Percentiles rank a stretch among this genome's conserved stretches.
Conservation (phyloP, 176 grass and related monocot species). For the Phragmites australis region DNA sequence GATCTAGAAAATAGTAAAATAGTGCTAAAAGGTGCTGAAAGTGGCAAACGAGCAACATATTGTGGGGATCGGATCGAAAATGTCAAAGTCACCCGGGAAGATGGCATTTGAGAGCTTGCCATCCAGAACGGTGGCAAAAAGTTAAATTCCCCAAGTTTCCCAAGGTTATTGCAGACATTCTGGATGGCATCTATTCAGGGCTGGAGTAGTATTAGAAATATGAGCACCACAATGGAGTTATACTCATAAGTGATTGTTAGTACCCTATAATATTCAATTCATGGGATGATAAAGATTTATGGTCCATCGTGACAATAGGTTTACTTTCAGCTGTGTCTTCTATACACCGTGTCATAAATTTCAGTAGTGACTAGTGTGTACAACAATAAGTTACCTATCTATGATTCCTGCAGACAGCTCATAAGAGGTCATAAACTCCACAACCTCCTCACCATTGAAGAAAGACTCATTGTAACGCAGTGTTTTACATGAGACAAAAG, state of each 20-base stretch:
- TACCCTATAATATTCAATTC: slow-evolving; percentile 1
- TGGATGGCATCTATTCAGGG: neutral
- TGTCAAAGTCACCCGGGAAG: no score
- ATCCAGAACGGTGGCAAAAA: no score
- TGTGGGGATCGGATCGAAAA: no score
- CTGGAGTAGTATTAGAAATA: neutral
- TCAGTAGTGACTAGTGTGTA: neutral
- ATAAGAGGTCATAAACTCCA: neutral
- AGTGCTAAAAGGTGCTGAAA: no score
- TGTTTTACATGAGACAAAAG: neutral
- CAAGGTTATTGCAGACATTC: neutral
- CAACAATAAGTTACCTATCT: neutral
- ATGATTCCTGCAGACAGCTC: neutral
- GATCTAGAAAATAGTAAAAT: no score
- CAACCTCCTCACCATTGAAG: neutral
- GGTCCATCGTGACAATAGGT: neutral
- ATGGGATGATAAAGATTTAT: neutral
- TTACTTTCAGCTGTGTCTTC: neutral
- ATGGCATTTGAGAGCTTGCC: no score
- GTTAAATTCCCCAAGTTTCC: no score
- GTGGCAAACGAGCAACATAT: no score
- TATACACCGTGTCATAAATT: neutral
- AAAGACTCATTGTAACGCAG: neutral
- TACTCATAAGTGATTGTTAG: neutral
- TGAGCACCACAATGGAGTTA: neutral